These are phyloP conservation scores for Arthromyces matolae DNA, from an alignment of 768 basidiomycete genomes.

Conservation along the genomic window DNA sequence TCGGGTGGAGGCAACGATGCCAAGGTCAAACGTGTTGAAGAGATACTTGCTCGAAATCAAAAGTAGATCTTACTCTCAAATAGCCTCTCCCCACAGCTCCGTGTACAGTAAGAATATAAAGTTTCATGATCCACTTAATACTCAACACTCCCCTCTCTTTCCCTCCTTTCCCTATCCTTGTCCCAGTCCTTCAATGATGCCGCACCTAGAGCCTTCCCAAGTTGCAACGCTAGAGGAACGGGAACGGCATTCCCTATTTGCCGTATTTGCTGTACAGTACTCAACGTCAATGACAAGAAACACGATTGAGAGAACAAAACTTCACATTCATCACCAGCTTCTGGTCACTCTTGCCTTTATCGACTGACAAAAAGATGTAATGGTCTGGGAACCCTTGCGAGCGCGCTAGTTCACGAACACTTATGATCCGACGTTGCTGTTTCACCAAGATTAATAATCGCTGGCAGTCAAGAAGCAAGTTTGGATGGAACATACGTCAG, in stretches of 20 bases:
- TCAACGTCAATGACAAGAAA: background rate
- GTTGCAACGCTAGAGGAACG: slow-evolving; percentile 60
- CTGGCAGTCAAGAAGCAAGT: background rate
- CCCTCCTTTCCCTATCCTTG: slow-evolving; percentile 35
- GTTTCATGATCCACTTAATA: background rate
- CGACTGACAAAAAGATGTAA: slow-evolving; percentile 56
- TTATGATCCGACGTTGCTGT: slow-evolving; percentile 71
- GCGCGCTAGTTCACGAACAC: slow-evolving; percentile 64
- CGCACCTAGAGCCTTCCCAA: slow-evolving; percentile 48
- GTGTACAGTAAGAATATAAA: no score
- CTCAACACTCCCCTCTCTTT: slow-evolving; percentile 42
- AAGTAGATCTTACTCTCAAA: background rate
- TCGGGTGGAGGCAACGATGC: slow-evolving; percentile 70
- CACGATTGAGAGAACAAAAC: slow-evolving; percentile 18
- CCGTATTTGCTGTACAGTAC: slow-evolving; percentile 51
- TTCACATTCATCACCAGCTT: slow-evolving; percentile 49
- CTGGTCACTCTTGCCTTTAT: slow-evolving; percentile 22
- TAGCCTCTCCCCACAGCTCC: no score
- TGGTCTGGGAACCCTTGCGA: slow-evolving; percentile 77
- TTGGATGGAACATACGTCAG: slow-evolving; percentile 29
- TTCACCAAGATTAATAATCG: background rate
- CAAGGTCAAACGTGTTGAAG: slow-evolving; percentile 80
- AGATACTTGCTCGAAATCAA: slow-evolving; percentile 55
- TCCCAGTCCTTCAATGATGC: slow-evolving; percentile 47
- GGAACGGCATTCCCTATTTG: slow-evolving; percentile 85